These are phyloP conservation scores for Hirsutella thompsonii DNA, from an alignment of 2,329 filamentous ascomycete species.

Conservation along the genomic window DNA sequence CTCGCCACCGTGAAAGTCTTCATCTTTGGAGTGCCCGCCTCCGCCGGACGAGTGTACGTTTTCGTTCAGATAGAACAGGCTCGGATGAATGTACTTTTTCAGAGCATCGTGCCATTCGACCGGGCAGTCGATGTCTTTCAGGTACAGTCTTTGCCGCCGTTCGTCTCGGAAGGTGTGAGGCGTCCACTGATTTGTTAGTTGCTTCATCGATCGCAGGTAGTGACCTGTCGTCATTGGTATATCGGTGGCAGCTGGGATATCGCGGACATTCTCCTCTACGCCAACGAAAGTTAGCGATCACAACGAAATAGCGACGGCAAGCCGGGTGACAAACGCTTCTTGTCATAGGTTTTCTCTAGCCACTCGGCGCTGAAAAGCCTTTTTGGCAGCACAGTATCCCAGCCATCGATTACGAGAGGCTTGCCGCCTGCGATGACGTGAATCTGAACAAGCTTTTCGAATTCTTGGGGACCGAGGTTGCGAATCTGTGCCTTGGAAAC, in stretches of 20 bases:
- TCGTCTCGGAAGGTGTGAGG: slow-evolving; percentile 65
- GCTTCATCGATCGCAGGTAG: slow-evolving; percentile 78
- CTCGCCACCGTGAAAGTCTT: slow-evolving; percentile 31
- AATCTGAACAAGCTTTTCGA: slow-evolving; percentile 73
- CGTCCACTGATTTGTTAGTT: slow-evolving; percentile 73
- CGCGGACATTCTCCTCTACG: slow-evolving; percentile 70
- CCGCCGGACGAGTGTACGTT: slow-evolving; percentile 37
- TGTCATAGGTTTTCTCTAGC: slow-evolving; percentile 66
- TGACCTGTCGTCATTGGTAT: slow-evolving; percentile 80
- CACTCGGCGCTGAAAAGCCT: slow-evolving; percentile 70
- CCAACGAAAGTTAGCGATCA: neutral
- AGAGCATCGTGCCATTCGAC: slow-evolving; percentile 73
- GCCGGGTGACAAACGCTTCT: slow-evolving; percentile 49
- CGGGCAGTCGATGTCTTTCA: slow-evolving; percentile 96
- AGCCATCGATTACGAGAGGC: slow-evolving; percentile 83
- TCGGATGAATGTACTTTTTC: slow-evolving; percentile 62
- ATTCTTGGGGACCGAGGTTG: slow-evolving; percentile 60
- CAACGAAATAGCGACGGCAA: neutral
- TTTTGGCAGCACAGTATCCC: slow-evolving; percentile 61
- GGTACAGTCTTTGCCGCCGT: slow-evolving; percentile 72
- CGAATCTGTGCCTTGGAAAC: slow-evolving; percentile 70
- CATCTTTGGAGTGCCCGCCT: slow-evolving; percentile 21
- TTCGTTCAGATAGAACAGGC: slow-evolving; percentile 84
- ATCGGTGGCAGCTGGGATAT: slow-evolving; percentile 59
- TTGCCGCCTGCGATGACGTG: slow-evolving; percentile 79